Conservation (phyloP, 306 rosid genomes). For the Vigna reflexopilosa region DNA sequence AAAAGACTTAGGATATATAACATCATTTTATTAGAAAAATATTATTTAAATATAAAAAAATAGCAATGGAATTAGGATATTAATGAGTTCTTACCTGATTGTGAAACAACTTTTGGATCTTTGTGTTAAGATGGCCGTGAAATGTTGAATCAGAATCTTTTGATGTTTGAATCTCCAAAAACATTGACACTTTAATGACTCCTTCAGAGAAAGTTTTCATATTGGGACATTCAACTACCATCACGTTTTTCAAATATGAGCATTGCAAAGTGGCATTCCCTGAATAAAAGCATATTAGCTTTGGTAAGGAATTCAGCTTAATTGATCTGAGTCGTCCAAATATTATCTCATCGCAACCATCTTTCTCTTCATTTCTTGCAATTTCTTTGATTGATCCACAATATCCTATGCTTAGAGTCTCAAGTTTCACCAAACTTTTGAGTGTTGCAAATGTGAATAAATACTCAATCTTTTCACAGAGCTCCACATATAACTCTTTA, state of each 20-base stretch:
- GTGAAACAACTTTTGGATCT: background rate
- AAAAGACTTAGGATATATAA: too few species aligned
- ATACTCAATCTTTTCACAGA: too few species aligned
- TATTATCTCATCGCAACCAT: background rate
- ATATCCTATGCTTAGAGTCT: background rate
- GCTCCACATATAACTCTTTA: too few species aligned
- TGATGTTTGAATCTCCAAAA: background rate
- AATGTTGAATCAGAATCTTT: background rate
- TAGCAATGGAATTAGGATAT: too few species aligned
- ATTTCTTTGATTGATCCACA: constrained; percentile 16
- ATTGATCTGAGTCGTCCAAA: background rate
- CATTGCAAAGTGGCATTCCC: constrained; percentile 7
- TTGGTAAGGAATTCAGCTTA: background rate
- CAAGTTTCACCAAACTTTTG: too few species aligned
- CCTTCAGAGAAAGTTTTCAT: constrained; percentile 22
- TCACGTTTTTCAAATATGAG: background rate
- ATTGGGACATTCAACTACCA: background rate
- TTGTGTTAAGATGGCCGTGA: background rate
- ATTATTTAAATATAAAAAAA: too few species aligned
- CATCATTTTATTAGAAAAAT: too few species aligned
- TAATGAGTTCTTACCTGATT: background rate
- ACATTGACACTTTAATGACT: background rate
- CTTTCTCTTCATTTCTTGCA: background rate
- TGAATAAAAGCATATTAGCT: background rate
- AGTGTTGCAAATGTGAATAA: too few species aligned